Conservation (phyloP, 2,329 filamentous ascomycete genomes). For the Trichophyton simii region DNA sequence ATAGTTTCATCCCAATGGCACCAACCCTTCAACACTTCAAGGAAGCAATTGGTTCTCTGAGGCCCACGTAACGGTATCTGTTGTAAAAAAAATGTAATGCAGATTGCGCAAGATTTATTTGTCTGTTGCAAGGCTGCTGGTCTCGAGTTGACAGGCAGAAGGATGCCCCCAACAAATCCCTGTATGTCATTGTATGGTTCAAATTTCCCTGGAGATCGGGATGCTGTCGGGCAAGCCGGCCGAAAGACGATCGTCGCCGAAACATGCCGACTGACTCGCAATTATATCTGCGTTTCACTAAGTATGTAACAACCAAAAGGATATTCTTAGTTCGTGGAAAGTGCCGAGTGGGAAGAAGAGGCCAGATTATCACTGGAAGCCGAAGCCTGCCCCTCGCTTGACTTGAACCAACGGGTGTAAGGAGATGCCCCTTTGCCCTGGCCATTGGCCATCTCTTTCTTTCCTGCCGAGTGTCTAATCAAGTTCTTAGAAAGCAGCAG, state of each 20-base stretch:
- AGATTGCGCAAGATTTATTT: too few species aligned
- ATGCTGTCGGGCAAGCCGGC: neutral
- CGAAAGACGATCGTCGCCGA: slow-evolving; percentile 3
- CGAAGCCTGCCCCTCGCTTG: too few species aligned
- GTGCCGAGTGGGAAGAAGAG: too few species aligned
- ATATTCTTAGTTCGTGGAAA: neutral
- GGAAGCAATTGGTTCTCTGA: neutral
- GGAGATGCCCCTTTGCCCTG: neutral
- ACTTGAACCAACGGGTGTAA: too few species aligned
- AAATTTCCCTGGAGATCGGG: neutral
- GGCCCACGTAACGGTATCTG: neutral
- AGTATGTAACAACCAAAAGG: neutral
- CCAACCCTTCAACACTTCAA: neutral
- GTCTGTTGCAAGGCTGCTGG: neutral
- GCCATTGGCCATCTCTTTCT: neutral
- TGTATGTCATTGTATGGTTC: neutral
- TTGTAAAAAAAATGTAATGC: too few species aligned
- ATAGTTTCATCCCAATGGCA: too few species aligned
- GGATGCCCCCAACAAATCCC: neutral
- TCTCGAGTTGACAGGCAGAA: neutral
- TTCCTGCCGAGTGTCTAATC: neutral
- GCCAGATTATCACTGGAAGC: too few species aligned
- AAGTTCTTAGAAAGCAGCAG: too few species aligned
- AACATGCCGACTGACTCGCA: neutral
- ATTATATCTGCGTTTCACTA: neutral